Conservation (phyloP, 768 basidiomycete species). For the Psilocybe sp. region DNA sequence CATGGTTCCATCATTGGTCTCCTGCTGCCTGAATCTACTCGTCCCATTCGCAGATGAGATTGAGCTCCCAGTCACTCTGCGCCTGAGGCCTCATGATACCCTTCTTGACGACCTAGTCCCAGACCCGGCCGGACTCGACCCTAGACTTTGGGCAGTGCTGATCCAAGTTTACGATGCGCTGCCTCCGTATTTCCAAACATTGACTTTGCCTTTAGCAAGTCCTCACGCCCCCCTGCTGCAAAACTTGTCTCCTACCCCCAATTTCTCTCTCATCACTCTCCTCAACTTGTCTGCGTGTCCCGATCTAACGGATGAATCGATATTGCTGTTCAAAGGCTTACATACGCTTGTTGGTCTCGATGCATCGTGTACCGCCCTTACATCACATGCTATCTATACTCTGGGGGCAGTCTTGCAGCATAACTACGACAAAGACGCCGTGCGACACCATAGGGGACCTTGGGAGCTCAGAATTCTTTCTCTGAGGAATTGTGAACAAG, state of each 20-base stretch:
- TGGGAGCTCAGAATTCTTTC: slow-evolving; percentile 59
- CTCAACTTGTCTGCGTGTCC: slow-evolving; percentile 55
- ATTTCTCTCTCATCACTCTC: slow-evolving; percentile 65
- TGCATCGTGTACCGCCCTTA: slow-evolving; percentile 50
- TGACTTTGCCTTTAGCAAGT: slow-evolving; percentile 53
- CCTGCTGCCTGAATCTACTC: slow-evolving; percentile 48
- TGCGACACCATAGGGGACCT: slow-evolving; percentile 36
- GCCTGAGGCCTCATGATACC: slow-evolving; percentile 35
- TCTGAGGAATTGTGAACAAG: slow-evolving; percentile 48
- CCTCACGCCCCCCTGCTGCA: slow-evolving; percentile 55
- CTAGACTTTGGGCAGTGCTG: slow-evolving; percentile 60
- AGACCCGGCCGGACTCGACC: slow-evolving; percentile 35
- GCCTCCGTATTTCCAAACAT: slow-evolving; percentile 38
- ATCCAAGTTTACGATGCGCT: slow-evolving; percentile 57
- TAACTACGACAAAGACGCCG: slow-evolving; percentile 20
- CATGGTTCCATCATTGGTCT: slow-evolving; percentile 48
- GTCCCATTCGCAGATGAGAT: slow-evolving; percentile 43
- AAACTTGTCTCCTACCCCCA: slow-evolving; percentile 44
- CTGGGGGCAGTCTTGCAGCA: slow-evolving; percentile 48
- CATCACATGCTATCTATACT: slow-evolving; percentile 47
- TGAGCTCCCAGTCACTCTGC: slow-evolving; percentile 32
- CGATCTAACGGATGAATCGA: slow-evolving; percentile 57
- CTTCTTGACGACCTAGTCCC: slow-evolving; percentile 33
- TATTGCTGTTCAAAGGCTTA: slow-evolving; percentile 47
- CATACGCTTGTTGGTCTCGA: slow-evolving; percentile 64